These are phyloP conservation scores for Gentiana straminea DNA, from an alignment of 257 asterid species.

Conservation along the genomic window DNA sequence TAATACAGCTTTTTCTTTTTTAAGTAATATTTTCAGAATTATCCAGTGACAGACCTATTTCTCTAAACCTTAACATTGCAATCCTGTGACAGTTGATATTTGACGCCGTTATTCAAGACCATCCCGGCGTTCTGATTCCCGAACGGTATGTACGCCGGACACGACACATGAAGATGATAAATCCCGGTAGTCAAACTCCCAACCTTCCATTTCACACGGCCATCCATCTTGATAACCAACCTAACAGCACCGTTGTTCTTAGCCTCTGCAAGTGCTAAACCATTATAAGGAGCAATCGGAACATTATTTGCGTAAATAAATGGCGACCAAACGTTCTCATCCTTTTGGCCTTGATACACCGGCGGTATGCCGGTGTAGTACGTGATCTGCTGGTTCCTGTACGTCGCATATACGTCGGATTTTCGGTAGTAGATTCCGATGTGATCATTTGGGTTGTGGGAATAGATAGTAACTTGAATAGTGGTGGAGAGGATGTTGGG, in stretches of 20 bases:
- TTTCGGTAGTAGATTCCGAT: constrained; percentile 53
- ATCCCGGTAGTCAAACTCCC: constrained; percentile 51
- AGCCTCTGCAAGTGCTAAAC: constrained; percentile 26
- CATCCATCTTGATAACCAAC: constrained; percentile 37
- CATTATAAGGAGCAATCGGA: constrained; percentile 41
- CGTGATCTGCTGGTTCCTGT: constrained; percentile 60
- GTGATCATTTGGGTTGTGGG: constrained; percentile 48
- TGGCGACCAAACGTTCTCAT: constrained; percentile 54
- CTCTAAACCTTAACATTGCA: constrained; percentile 48
- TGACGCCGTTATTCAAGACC: constrained; percentile 26
- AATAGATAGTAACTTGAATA: constrained; percentile 45
- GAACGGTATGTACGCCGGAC: constrained; percentile 65
- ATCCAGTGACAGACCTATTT: too few species aligned
- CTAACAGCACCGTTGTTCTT: constrained; percentile 32
- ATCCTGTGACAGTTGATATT: constrained; percentile 40
- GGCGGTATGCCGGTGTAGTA: constrained; percentile 36
- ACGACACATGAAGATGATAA: constrained; percentile 52
- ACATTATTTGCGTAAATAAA: constrained; percentile 37
- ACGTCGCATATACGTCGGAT: constrained; percentile 39
- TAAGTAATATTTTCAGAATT: too few species aligned
- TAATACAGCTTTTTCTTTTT: too few species aligned
- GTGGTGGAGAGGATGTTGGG: constrained; percentile 40
- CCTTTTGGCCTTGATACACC: constrained; percentile 54
- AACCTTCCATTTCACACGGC: constrained; percentile 65
- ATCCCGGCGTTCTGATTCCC: constrained; percentile 15